These are phyloP conservation scores for Neonectria faginata DNA, from an alignment of 2,329 filamentous ascomycete genomes.

Conservation along the genomic window DNA sequence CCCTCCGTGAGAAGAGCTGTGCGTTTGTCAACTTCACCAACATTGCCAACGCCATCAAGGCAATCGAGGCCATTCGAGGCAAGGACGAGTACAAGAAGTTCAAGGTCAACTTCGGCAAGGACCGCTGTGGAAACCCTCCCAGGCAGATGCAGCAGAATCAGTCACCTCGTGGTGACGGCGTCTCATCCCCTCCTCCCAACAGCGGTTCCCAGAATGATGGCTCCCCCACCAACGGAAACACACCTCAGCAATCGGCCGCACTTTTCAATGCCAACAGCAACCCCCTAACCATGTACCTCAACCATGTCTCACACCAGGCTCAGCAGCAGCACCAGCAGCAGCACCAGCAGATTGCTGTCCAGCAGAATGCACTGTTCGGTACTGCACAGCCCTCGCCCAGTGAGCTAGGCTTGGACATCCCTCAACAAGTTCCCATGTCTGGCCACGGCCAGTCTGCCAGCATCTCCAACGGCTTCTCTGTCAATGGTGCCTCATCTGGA, in stretches of 20 bases:
- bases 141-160: conserved; percentile 81
- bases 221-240: conserved; percentile 66
- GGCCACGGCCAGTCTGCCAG: conserved; percentile 75
- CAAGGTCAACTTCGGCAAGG: conserved; percentile 99
- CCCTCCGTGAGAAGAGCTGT: conserved; percentile 97
- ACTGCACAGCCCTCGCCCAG: conserved; percentile 72
- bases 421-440: conserved; percentile 69
- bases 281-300: conserved; percentile 92
- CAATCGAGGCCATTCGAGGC: conserved; percentile 93
- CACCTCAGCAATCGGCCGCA: conserved; percentile 73
- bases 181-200: conserved; percentile 68
- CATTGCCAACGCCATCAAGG: conserved; percentile 99
- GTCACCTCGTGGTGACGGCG: conserved; percentile 73
- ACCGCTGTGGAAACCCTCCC: conserved; percentile 95
- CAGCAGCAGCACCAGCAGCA: conserved; percentile 82
- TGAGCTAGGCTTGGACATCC: conserved; percentile 68
- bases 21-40: conserved; percentile 99
- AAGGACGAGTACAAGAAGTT: conserved; percentile 98
- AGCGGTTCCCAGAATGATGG: conserved; percentile 68
- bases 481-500: conserved; percentile 63
- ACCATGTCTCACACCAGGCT: conserved; percentile 79
- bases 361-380: conserved; percentile 85
- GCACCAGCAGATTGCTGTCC: conserved; percentile 76
- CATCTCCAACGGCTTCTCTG: conserved; percentile 72
- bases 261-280: conserved; percentile 88